phyloP scores from a whole-genome alignment of 306 rosid species.

The Vicia faba region DNA sequence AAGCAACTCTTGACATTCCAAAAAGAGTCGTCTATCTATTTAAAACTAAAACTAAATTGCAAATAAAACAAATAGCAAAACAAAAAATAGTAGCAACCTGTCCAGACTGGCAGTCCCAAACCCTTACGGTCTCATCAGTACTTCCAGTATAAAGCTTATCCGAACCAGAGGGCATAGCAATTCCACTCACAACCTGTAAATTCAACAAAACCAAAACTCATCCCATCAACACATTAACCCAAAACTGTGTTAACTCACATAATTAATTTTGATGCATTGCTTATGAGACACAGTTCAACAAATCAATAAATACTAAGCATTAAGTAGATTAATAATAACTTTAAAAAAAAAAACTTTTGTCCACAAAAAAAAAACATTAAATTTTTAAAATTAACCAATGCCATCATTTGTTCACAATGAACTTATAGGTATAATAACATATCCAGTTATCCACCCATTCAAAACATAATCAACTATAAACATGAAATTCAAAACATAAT shows the following conservation, averaged over 20 bases:
- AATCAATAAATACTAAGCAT: too few species aligned
- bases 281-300: neutral
- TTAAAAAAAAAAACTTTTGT: neutral
- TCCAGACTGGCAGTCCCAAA: slow-evolving; percentile 97
- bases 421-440: neutral
- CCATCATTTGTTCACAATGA: neutral
- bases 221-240: slow-evolving; percentile 30
- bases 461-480: neutral
- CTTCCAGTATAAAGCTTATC: slow-evolving; percentile 95
- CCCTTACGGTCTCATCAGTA: slow-evolving; percentile 77
- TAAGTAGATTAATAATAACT: too few species aligned
- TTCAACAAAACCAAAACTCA: slow-evolving; percentile 34
- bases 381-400: neutral
- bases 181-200: slow-evolving; percentile 81
- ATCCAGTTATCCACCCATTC: neutral
- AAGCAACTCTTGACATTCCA: slow-evolving; percentile 2
- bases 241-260: slow-evolving; percentile 11
- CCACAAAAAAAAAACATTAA: neutral
- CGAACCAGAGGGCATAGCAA: slow-evolving; percentile 87
- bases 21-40: neutral
- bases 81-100: slow-evolving; percentile 56
- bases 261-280: neutral
- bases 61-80: neutral
- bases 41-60: slow-evolving; percentile 8
- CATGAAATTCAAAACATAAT: slow-evolving; percentile 16